phyloP scores from a whole-genome alignment of 1,284 basidiomycete genomes.

The Sphaerobolus stellatus region DNA sequence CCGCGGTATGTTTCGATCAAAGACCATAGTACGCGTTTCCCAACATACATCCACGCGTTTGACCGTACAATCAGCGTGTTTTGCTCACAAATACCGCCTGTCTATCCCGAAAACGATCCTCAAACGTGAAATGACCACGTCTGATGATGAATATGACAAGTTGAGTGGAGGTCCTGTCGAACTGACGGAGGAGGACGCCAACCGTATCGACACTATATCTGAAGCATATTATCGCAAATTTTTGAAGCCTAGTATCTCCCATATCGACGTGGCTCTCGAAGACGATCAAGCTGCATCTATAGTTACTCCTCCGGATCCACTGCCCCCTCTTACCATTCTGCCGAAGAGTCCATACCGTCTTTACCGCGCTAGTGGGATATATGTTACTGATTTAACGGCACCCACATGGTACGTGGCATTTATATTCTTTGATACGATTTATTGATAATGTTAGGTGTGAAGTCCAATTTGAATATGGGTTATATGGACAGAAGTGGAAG shows the following conservation, averaged over 20 bases:
- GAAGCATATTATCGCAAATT: not conserved
- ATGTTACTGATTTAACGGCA: conserved; percentile 7
- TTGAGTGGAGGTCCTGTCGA: conserved; percentile 4
- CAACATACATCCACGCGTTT: too few relatives aligned
- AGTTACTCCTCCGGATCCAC: not conserved
- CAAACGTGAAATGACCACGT: conserved; percentile 4
- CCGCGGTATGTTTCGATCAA: too few relatives aligned
- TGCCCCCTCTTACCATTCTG: not conserved
- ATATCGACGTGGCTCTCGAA: not conserved
- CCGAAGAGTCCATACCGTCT: conserved; percentile 1
- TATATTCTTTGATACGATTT: not conserved
- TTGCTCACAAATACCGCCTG: too few relatives aligned
- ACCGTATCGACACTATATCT: conserved; percentile 1
- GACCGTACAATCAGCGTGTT: too few relatives aligned
- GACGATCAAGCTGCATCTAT: not conserved
- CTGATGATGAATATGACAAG: conserved; percentile 10
- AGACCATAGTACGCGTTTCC: too few relatives aligned
- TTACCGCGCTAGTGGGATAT: conserved; percentile 5
- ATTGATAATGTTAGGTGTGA: conserved; percentile 31
- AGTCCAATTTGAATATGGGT: conserved; percentile 69
- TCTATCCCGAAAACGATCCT: too few relatives aligned
- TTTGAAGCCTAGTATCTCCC: not conserved
- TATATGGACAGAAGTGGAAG: conserved; percentile 56
- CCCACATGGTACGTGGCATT: conserved; percentile 4
- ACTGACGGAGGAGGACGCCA: conserved; percentile 5